A percentile compares a stretch with the other conserved stretches of the same genome.
phyloP scores from a whole-genome alignment of 2,329 filamentous ascomycete species.

The Albophoma yamanashiensis region DNA sequence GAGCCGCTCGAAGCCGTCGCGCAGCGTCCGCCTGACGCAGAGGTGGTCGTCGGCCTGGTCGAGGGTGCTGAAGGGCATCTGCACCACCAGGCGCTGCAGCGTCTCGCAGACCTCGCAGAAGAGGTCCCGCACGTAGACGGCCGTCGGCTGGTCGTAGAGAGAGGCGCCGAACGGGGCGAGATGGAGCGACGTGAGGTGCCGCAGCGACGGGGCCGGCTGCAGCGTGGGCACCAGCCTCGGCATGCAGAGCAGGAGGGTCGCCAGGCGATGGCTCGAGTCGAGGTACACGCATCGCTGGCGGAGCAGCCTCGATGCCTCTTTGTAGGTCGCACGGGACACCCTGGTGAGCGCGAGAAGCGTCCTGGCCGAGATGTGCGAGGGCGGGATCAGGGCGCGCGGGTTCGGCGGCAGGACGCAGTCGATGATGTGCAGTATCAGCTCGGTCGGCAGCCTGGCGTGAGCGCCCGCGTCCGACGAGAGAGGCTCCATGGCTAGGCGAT shows the following conservation, averaged over 20 bases:
- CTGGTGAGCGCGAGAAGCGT: constrained; percentile 32
- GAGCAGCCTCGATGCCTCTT: constrained; percentile 29
- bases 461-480: not conserved
- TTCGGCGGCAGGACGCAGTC: constrained; percentile 23
- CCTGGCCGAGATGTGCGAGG: constrained; percentile 27
- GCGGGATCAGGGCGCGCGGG: constrained; percentile 18
- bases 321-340: constrained; percentile 30
- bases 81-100: constrained; percentile 33
- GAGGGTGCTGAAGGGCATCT: constrained; percentile 35
- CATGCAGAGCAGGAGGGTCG: constrained; percentile 21
- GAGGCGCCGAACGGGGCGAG: constrained; percentile 24
- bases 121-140: constrained; percentile 28
- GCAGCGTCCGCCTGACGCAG: constrained; percentile 26
- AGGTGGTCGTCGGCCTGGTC: constrained; percentile 30
- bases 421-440: constrained; percentile 24
- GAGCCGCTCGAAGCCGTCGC: constrained; percentile 32
- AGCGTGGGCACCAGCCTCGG: constrained; percentile 18
- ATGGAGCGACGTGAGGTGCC: constrained; percentile 28
- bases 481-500: constrained; percentile 5
- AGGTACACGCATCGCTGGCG: constrained; percentile 34
- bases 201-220: constrained; percentile 16
- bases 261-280: constrained; percentile 24
- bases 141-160: constrained; percentile 28
- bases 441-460: constrained; percentile 16
- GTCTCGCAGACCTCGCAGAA: constrained; percentile 27